Evolutionary conservation across 2,329 filamentous ascomycete genomes (phyloP), one percentile per base, ranked within the genome.

Genomic region (Orbilia quercus): DNA sequence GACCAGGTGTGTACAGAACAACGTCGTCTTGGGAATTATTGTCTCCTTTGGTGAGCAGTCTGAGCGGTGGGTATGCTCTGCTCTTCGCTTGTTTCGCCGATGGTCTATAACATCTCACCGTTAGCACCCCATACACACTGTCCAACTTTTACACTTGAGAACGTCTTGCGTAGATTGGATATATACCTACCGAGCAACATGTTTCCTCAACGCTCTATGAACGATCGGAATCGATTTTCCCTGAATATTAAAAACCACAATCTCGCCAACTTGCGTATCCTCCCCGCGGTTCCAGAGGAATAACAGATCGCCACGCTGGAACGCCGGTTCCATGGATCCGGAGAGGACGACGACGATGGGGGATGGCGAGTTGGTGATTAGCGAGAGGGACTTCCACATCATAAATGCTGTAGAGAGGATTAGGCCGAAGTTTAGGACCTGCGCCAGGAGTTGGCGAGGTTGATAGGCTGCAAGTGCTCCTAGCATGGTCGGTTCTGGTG

Each of bases 161-260:
- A n/a, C n/a, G n/a, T n/a, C n/a, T n/a, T n/a, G n/a, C n/a, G n/a
- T n/a, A n/a, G 34, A 16, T 31, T 28, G 25, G 23, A 25, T 53
- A 31, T 36, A 12, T 20, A 81, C 84, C 82, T 78, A 86, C 85
- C 83, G 82, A 80, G 84, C 84, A 51, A 86, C 86, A 80, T 87
- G 89, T 76, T 84, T 84, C 82, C 93, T 87, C 62, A 98, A 90
- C 7, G 98, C 86, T 55, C 95, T 85, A 83, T 99, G 95, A 76
- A 99, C 95, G 81, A 99, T 99, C 28, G 95, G 95, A 75, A 99
- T 98, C 76, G 96, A 91, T 84, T 98, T 99, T 67, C 90, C 92
- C 80, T 88, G 87, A 60, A 96, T 90, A 79, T 96, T 96, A 82
- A 91, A 91, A 51, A 91, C 89, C 76, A 91, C 89, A 74, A 91